These are phyloP conservation scores for Rhamnella rubrinervis DNA, from an alignment of 331 rosid species.

Conservation along the genomic window DNA sequence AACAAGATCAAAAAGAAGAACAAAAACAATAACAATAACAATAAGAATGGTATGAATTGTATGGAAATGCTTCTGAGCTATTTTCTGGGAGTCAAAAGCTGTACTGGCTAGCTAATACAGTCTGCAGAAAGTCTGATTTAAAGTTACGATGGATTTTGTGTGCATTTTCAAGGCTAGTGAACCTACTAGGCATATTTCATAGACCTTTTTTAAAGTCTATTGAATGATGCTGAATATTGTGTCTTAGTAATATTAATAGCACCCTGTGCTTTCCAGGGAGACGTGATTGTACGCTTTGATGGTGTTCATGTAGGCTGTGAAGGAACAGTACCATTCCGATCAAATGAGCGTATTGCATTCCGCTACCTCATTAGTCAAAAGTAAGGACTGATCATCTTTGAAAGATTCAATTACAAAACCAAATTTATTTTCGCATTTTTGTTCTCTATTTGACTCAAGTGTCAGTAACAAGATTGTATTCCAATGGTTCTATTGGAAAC, in stretches of 20 bases:
- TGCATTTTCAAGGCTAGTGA: neutral
- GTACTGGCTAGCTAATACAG: no score
- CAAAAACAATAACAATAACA: no score
- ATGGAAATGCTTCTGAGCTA: conserved; percentile 2
- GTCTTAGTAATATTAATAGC: neutral
- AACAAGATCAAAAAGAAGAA: neutral
- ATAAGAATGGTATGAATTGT: neutral
- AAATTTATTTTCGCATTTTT: conserved; percentile 5
- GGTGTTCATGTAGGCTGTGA: conserved; percentile 78
- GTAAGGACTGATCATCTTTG: conserved; percentile 37
- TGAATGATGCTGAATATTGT: conserved; percentile 1
- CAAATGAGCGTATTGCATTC: conserved; percentile 93
- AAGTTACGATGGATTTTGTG: no score
- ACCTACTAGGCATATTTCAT: neutral
- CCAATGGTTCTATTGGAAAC: neutral
- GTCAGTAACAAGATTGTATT: neutral
- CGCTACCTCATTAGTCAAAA: conserved; percentile 93
- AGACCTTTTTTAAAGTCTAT: neutral
- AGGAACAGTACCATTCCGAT: conserved; percentile 93
- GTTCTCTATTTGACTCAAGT: neutral
- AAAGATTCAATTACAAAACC: conserved; percentile 14
- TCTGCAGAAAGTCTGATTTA: no score
- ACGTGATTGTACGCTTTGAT: conserved; percentile 94
- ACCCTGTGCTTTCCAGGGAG: conserved; percentile 63
- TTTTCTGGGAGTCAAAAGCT: conserved; percentile 2